Evolutionary conservation across 2,329 filamentous ascomycete species (phyloP).

Genomic region (Sclerotinia sclerotiorum): DNA sequence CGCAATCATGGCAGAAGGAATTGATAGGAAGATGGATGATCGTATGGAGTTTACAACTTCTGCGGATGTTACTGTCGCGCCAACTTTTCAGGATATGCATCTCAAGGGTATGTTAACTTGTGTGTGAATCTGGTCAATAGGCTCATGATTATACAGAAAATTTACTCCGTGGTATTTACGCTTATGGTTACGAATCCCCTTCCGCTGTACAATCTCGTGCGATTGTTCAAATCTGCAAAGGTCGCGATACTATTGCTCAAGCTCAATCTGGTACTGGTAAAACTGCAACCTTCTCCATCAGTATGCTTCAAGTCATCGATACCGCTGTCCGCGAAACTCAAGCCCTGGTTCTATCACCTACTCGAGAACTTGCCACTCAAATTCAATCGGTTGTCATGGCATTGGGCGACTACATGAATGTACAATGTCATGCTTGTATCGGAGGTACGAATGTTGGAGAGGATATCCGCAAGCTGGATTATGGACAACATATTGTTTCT

Average conservation of each 20-base stretch:
- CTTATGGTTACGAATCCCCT: constrained; percentile 97
- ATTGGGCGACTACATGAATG: constrained; percentile 99
- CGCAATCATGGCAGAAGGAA: constrained; percentile 74
- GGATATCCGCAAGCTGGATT: constrained; percentile 95
- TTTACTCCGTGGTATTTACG: constrained; percentile 93
- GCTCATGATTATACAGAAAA: constrained; percentile 61
- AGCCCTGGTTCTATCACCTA: constrained; percentile 92
- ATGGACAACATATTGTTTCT: constrained; percentile 96
- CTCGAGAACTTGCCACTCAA: constrained; percentile 93
- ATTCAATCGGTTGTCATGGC: constrained; percentile 99
- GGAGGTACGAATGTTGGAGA: constrained; percentile 97
- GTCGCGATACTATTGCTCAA: constrained; percentile 96
- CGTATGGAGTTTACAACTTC: constrained; percentile 98
- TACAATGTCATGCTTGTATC: constrained; percentile 98
- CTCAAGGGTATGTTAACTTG: constrained; percentile 64
- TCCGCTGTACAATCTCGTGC: constrained; percentile 97
- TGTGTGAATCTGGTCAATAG: background rate
- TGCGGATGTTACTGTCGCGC: constrained; percentile 93
- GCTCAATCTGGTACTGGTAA: constrained; percentile 97
- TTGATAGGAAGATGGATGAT: constrained; percentile 92
- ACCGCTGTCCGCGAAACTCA: constrained; percentile 90
- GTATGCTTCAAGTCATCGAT: constrained; percentile 93
- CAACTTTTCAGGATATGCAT: constrained; percentile 90
- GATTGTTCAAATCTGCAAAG: constrained; percentile 98
- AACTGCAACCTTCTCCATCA: constrained; percentile 95